Evolutionary conservation across 2,329 filamentous ascomycete genomes (phyloP).

Genomic region (Cytospora chrysosperma): DNA sequence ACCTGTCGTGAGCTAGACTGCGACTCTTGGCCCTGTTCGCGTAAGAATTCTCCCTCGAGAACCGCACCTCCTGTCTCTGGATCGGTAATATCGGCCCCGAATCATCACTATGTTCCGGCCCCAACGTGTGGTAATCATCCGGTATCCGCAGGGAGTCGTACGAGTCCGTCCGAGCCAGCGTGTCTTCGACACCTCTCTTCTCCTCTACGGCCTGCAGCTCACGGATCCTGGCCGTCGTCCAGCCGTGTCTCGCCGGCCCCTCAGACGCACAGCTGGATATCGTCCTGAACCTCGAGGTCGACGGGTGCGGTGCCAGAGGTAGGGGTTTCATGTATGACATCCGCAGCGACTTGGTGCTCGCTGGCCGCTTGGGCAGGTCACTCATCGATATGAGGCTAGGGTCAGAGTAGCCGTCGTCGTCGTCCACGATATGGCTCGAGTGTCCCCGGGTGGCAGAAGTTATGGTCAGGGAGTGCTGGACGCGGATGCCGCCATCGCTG

Average conservation of each 20-base stretch:
- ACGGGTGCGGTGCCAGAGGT: constrained; percentile 1
- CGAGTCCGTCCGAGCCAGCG: constrained; percentile 12
- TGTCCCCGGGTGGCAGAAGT: constrained; percentile 16
- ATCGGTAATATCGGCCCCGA: constrained; percentile 23
- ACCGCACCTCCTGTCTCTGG: constrained; percentile 16
- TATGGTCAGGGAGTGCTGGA: constrained; percentile 21
- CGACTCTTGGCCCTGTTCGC: neutral
- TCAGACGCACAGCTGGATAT: neutral
- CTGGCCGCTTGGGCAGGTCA: constrained; percentile 4
- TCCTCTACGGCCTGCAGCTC: constrained; percentile 12
- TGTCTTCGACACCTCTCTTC: neutral
- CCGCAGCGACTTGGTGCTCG: neutral
- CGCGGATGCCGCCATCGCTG: constrained; percentile 9
- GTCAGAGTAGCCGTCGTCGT: constrained; percentile 5
- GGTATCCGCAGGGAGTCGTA: constrained; percentile 13
- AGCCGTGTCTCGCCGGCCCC: neutral
- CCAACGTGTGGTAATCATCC: constrained; percentile 6
- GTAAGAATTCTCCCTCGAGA: constrained; percentile 7
- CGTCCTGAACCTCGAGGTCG: constrained; percentile 6
- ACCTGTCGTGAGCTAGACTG: neutral
- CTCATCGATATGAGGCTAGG: constrained; percentile 17
- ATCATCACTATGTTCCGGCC: constrained; percentile 20
- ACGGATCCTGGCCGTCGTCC: neutral
- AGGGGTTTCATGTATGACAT: constrained; percentile 14
- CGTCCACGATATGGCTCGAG: neutral